Evolutionary conservation across 2,329 filamentous ascomycete species (phyloP), one percentile per base, ranked within the genome.

Genomic region (Xylariaceae sp.): DNA sequence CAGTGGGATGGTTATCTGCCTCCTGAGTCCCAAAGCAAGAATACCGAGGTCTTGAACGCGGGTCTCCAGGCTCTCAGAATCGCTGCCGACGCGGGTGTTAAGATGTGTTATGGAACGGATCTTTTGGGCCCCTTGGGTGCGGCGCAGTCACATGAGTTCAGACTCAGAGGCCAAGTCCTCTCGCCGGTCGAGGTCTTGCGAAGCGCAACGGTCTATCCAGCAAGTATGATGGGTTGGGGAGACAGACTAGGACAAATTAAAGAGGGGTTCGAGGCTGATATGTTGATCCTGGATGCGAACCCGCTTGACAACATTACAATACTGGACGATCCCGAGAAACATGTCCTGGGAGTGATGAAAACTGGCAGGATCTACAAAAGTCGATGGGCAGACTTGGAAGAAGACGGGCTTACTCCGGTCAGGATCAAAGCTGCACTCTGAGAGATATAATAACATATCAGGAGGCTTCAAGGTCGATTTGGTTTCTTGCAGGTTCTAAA

Each of bases 61-160:
- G 74, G 74, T 2, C 49, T 77, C 13, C 43, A 59, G 13, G 63
- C 67, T 0, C 55, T 78, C 13, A 60, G 69, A 42, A 67, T 76
- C 19, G 72, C 72, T 3, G 54, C 60, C 12, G 64, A 73, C 12
- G 71, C 68, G 2, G 74, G 74, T 0, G 72, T 78, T 1, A 73
- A 65, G 0, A 69, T 79, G 37, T 78, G 73, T 56, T 78, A 67
- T 47, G 74, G 75, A 1, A 71, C 71, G 1, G 75, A 79, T 56
- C 62, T 79, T 7, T 63, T 79, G 0, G 74, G 73, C 0, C 72
- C 71, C 1, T 52, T 78, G 45, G 64, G 66, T 7, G 52, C 63
- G 12, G 65, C 66, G n/a, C 74, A 79, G 56, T 69, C 64, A 1
- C 62, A 64, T 26, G 73, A 78, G 48, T 78, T 78, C 45, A 52